Conservation (phyloP, 805 yeast species). For the Millerozyma miso region DNA sequence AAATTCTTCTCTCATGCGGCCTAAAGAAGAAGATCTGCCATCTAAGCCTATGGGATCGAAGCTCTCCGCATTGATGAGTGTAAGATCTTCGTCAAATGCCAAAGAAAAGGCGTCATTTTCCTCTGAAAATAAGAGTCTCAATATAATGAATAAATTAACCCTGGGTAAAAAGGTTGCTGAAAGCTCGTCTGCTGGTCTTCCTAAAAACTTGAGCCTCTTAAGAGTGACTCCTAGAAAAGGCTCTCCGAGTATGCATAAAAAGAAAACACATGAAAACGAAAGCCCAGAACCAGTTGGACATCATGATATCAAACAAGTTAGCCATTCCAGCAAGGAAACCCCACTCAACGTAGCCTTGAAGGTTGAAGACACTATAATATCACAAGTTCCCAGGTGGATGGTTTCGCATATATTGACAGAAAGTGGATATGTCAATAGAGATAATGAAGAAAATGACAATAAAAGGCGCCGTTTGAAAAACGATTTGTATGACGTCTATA, state of each 20-base stretch:
- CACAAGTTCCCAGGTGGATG: neutral
- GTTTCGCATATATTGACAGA: neutral
- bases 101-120: neutral
- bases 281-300: neutral
- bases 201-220: neutral
- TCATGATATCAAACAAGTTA: neutral
- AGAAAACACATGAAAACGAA: neutral
- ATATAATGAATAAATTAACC: slow-evolving; percentile 14
- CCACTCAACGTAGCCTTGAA: neutral
- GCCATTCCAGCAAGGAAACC: neutral
- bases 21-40: neutral
- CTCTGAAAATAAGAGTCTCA: slow-evolving; percentile 11
- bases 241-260: neutral
- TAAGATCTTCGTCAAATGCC: slow-evolving; percentile 19
- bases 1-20: neutral
- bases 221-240: neutral
- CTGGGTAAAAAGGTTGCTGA: neutral
- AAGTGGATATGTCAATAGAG: neutral
- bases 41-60: slow-evolving; percentile 17
- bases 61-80: slow-evolving; percentile 46
- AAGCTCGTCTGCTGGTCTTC: neutral
- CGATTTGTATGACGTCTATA: slow-evolving; percentile 29
- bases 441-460: slow-evolving; percentile 8
- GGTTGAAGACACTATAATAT: neutral
- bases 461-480: slow-evolving; percentile 19